Base-by-base conservation (phyloP, 179 eudicot species). In the Pouteria campechiana region DNA sequence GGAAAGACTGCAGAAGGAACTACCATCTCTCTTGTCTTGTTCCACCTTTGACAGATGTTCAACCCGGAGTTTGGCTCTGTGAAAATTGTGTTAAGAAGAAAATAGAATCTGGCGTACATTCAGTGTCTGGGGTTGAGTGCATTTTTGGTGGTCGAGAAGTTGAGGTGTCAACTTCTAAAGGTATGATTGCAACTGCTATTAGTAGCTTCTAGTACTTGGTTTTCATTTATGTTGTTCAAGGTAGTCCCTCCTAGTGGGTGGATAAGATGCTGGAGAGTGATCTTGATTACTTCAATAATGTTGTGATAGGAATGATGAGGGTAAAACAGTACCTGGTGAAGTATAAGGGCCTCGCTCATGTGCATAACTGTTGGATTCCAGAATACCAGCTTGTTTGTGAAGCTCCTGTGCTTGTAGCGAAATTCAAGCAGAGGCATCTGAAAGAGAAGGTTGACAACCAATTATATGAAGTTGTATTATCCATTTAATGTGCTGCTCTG, bases 311-410 rank as follows among this genome's bases (percentile, higher is more conserved):
- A 23, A 50, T 29, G 25, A 38, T 40, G 43, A 39, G 33, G 56
- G 70, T 70, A 50, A 79, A 64, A 60, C 63, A 79, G 49, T 76
- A 68, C 55, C 49, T 75, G 48, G 73, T 64, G 12, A 76, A 76
- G 57, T 76, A 67, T 46, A 79, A 58, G 54, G 78, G 75, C 37
- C 78, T 79, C 55, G 78, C 89, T 43, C 83, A 73, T 62, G 55
- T 64, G 32, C 78, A 76, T 60, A 79, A 65, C 53, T 39, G 55
- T 43, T 79, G 89, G 89, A 43, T 79, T 41, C 36, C 89, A 3
- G 80, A 73, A 41, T 12, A 30, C 32, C 55, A 56, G 17, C 28
- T 76, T 42, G 40, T 49, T 44, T 45, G 31, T 42, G 70, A 68
- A 57, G 63, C 52, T 56, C 72, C 75, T 15, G 46, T 47, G 33